Evolutionary conservation across 2,329 filamentous ascomycete genomes (phyloP).

Genomic region (Phyllosticta paracitricarpa): DNA sequence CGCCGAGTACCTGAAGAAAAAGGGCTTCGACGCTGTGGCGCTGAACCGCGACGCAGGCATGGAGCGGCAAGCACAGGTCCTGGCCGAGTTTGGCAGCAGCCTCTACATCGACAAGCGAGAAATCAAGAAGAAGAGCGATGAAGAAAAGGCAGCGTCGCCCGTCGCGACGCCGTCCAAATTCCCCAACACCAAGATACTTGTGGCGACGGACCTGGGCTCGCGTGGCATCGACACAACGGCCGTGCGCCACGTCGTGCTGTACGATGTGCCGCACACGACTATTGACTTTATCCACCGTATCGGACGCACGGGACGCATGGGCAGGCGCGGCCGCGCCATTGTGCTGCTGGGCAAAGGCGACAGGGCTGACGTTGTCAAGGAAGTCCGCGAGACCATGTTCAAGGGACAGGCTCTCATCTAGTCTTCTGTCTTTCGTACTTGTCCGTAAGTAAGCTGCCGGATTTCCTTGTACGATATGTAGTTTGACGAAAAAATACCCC

Average conservation of each 20-base stretch:
- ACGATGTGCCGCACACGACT: constrained; percentile 94
- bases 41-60: constrained; percentile 77
- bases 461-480: not conserved
- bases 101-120: constrained; percentile 20
- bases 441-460: not conserved
- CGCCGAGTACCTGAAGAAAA: constrained; percentile 65
- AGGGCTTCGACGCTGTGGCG: constrained; percentile 81
- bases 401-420: constrained; percentile 41
- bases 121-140: constrained; percentile 2
- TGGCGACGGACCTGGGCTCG: constrained; percentile 87
- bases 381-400: constrained; percentile 70
- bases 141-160: not conserved
- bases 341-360: constrained; percentile 86
- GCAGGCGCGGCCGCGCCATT: constrained; percentile 75
- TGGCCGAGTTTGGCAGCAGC: constrained; percentile 54
- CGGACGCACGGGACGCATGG: constrained; percentile 86
- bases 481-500: not conserved
- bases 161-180: not conserved
- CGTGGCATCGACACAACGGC: constrained; percentile 89
- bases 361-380: constrained; percentile 77
- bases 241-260: constrained; percentile 83
- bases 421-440: too few relatives aligned
- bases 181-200: constrained; percentile 66
- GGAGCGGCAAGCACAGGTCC: constrained; percentile 64
- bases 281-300: constrained; percentile 98